Base-by-base conservation (phyloP, 2,329 filamentous ascomycete genomes). In the Cordyceps fumosorosea region DNA sequence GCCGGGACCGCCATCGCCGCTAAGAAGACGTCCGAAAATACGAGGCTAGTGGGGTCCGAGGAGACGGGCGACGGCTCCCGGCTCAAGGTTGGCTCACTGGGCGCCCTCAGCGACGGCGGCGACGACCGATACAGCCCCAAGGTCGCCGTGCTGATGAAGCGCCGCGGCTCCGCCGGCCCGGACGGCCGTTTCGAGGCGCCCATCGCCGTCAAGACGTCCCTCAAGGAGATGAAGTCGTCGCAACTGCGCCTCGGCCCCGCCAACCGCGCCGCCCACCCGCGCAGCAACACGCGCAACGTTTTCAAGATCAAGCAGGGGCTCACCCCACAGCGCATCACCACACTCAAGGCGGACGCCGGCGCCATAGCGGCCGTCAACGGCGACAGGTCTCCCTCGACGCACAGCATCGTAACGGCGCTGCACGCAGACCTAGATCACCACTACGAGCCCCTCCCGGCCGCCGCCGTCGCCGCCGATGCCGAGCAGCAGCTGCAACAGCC, bases 191-290 rank as follows among this genome's bases (percentile, higher is more conserved):
- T 76, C 32, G 71, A 78, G 45, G 75, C 76, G 0, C 76, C 79
- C 0, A 77, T 87, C 7, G 77, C 84, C 1, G 77, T 88, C 5
- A 82, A 84, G 67, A 81, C 84, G 5, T 87, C 84, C 57, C 76
- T 86, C 34, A 80, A 84, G 57, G 85, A 89, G 57, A 84, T 88
- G 76, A 81, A 79, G 67, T 80, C 85, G 68, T 80, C 85, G 68
- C 84, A 88, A 66, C 76, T 89, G 51, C 86, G 85, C 66, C 81
- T 89, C 0, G 86, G 86, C 0, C 87, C 87, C 0, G 88, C 86
- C 1, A 89, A 89, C 69, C 81, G 83, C 22, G 87, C 87, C 6
- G 81, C 82, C 18, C 85, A 86, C 61, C 87, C 87, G 1, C 70
- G 83, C 71, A 81, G 80, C 62, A 87, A 85, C 1, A 80, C 81